A percentile compares a stretch with the other conserved stretches of the same genome.
phyloP scores from a whole-genome alignment of 2,329 filamentous ascomycete species.

The Xylariomycetidae sp. region DNA sequence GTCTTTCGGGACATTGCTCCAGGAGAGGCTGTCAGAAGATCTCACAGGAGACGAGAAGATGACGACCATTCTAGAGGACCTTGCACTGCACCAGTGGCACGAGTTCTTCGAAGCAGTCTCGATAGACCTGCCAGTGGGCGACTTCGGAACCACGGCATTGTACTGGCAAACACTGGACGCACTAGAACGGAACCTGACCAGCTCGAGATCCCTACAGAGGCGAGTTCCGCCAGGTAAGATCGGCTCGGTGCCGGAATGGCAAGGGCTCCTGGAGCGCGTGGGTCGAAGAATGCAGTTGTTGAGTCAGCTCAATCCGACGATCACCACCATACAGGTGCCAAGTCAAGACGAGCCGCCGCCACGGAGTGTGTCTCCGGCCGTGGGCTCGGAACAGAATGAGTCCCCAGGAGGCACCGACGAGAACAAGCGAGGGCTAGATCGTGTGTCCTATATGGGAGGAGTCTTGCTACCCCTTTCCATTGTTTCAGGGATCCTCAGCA shows the following conservation, averaged over 20 bases:
- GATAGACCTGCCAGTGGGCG: slow-evolving; percentile 2
- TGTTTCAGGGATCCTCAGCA: slow-evolving; percentile 43
- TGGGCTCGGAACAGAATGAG: too few relatives aligned
- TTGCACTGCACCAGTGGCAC: slow-evolving; percentile 26
- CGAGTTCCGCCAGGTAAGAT: too few relatives aligned
- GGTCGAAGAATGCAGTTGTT: slow-evolving; percentile 21
- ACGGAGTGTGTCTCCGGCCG: too few relatives aligned
- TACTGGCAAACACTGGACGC: slow-evolving; percentile 26
- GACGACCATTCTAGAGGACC: slow-evolving; percentile 12
- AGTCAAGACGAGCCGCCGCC: slow-evolving; percentile 1
- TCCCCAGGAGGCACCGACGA: too few relatives aligned
- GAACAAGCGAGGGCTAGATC: slow-evolving; percentile 38
- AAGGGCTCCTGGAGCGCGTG: slow-evolving; percentile 25
- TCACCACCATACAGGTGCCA: slow-evolving; percentile 8
- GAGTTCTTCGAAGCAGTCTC: slow-evolving; percentile 30
- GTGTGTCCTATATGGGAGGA: slow-evolving; percentile 46
- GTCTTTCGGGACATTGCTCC: slow-evolving; percentile 23
- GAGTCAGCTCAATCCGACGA: slow-evolving; percentile 9
- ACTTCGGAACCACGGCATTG: slow-evolving; percentile 11
- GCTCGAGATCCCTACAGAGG: too few relatives aligned
- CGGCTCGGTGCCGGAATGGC: slow-evolving; percentile 25
- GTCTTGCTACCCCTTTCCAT: slow-evolving; percentile 44
- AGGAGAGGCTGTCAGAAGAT: slow-evolving; percentile 12
- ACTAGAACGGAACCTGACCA: slow-evolving; percentile 32
- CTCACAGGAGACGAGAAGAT: slow-evolving; percentile 5